Evolutionary conservation across 345 rosid genomes (phyloP).

Genomic region (Dipteronia dyeriana): DNA sequence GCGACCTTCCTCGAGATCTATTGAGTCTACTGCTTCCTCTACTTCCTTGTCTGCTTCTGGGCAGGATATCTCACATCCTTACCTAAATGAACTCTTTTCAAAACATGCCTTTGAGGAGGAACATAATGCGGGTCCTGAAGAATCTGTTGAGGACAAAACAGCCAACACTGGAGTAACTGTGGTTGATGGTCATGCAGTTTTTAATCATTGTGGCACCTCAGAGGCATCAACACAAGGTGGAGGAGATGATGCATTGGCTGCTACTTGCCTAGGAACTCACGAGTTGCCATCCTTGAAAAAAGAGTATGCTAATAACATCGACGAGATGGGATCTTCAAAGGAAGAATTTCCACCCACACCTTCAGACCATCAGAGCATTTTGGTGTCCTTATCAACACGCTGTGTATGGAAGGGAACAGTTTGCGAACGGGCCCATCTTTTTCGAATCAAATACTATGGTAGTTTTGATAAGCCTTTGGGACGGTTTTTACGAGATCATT

Average conservation of each 20-base stretch:
- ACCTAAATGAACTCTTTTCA: slow-evolving; percentile 17
- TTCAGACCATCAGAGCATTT: slow-evolving; percentile 93
- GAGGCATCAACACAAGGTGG: slow-evolving; percentile 28
- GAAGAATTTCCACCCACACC: slow-evolving; percentile 91
- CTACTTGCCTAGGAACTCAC: slow-evolving; percentile 17
- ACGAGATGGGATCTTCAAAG: slow-evolving; percentile 56
- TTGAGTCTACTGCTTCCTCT: slow-evolving; percentile 24
- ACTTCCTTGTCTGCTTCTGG: slow-evolving; percentile 23
- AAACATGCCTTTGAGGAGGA: slow-evolving; percentile 31
- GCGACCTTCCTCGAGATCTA: slow-evolving; percentile 20
- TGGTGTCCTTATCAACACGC: slow-evolving; percentile 91
- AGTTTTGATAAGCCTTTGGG: slow-evolving; percentile 95
- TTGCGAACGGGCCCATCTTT: slow-evolving; percentile 83
- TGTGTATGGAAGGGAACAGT: slow-evolving; percentile 94
- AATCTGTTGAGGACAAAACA: slow-evolving; percentile 31
- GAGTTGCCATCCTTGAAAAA: slow-evolving; percentile 32
- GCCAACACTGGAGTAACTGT: slow-evolving; percentile 17
- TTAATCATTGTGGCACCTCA: slow-evolving; percentile 22
- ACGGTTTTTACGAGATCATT: slow-evolving; percentile 78
- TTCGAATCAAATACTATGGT: slow-evolving; percentile 93
- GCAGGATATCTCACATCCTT: slow-evolving; percentile 22
- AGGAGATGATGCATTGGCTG: slow-evolving; percentile 24
- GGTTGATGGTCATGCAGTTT: slow-evolving; percentile 21
- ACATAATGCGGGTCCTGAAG: slow-evolving; percentile 35
- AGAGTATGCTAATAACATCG: slow-evolving; percentile 35